phyloP scores from a whole-genome alignment of 306 rosid genomes.

The Prunus armeniaca region DNA sequence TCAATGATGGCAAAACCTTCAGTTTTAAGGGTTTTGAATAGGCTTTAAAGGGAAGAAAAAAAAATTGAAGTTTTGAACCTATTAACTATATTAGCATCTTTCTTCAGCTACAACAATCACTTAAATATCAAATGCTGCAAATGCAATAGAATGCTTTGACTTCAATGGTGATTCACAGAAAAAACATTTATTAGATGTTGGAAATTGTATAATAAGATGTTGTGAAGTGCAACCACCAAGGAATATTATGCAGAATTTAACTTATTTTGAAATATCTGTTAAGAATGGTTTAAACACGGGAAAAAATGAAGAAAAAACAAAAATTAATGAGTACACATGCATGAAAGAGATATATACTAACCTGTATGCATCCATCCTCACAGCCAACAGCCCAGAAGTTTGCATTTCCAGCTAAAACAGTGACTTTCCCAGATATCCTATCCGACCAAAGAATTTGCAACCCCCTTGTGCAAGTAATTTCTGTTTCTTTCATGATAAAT shows the following conservation, averaged over 20 bases:
- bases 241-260: background rate
- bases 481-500: constrained; percentile 75
- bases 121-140: background rate
- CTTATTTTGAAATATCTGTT: background rate
- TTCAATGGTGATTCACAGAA: background rate
- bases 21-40: too few relatives aligned
- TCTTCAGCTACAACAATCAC: background rate
- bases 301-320: background rate
- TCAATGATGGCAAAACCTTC: background rate
- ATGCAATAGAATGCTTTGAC: background rate
- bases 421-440: constrained; percentile 87
- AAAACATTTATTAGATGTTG: background rate
- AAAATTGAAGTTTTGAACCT: background rate
- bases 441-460: constrained; percentile 81
- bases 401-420: constrained; percentile 89
- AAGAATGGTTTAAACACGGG: background rate
- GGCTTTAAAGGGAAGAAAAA: background rate
- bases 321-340: background rate
- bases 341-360: constrained; percentile 19
- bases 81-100: background rate
- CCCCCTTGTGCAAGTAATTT: constrained; percentile 72
- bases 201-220: background rate
- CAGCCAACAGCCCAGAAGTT: constrained; percentile 98
- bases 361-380: constrained; percentile 98
- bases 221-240: background rate